Conservation (phyloP, 1,139 yeast species). For the Nematodospora anomalae region DNA sequence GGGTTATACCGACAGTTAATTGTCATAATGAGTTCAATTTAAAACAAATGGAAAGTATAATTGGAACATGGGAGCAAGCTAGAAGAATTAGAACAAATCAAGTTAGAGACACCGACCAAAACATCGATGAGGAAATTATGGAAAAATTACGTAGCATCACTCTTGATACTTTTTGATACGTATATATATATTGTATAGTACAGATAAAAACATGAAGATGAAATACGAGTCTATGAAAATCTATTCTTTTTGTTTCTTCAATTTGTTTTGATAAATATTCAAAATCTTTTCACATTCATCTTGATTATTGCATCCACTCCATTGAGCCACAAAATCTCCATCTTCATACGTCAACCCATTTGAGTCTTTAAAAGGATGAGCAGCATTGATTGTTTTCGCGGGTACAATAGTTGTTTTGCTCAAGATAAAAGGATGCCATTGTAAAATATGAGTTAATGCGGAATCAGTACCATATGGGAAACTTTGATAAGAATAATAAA, state of each 20-base stretch:
- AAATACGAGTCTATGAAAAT: not conserved
- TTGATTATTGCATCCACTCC: constrained; percentile 52
- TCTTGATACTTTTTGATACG: constrained; percentile 20
- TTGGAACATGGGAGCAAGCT: constrained; percentile 42
- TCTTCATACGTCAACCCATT: constrained; percentile 45
- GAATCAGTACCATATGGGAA: constrained; percentile 63
- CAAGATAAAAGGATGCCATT: constrained; percentile 88
- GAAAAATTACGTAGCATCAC: constrained; percentile 16
- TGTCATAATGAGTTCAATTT: constrained; percentile 38
- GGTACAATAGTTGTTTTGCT: constrained; percentile 74
- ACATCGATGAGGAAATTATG: constrained; percentile 9
- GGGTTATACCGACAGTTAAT: constrained; percentile 82
- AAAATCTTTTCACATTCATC: constrained; percentile 54
- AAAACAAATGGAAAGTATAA: constrained; percentile 46
- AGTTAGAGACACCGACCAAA: constrained; percentile 10
- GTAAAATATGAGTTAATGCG: constrained; percentile 78
- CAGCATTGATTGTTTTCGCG: constrained; percentile 41
- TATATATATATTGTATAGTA: not conserved
- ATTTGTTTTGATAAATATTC: constrained; percentile 30
- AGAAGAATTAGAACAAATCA: constrained; percentile 17
- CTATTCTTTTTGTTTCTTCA: constrained; percentile 14
- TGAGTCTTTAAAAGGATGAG: constrained; percentile 23
- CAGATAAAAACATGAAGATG: not conserved
- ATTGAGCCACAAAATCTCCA: constrained; percentile 66
- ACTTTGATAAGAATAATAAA: constrained; percentile 62